Evolutionary conservation across 805 yeast species (phyloP).

Genomic region (Myxozyma geophila): DNA sequence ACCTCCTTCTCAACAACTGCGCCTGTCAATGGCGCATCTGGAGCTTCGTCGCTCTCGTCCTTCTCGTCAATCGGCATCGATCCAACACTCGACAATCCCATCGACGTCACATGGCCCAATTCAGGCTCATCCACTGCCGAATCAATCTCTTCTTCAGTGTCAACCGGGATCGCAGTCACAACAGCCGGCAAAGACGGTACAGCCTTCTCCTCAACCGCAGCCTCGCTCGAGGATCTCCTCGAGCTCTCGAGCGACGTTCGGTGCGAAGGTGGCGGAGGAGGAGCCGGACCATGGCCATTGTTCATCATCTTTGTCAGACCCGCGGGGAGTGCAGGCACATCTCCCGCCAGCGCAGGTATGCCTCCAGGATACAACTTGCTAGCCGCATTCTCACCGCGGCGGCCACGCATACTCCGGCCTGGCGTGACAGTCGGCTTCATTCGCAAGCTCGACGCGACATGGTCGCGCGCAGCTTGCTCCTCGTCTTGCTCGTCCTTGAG

Average conservation of each 20-base stretch:
- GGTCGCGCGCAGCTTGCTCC: conserved; percentile 42
- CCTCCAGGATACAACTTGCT: conserved; percentile 40
- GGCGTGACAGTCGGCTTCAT: conserved; percentile 41
- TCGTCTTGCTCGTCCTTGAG: conserved; percentile 40
- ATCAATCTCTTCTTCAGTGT: conserved; percentile 2
- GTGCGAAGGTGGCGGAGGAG: conserved; percentile 29
- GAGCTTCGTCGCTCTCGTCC: conserved; percentile 1
- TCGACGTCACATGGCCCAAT: not conserved
- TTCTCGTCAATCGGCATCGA: not conserved
- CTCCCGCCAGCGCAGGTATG: conserved; percentile 4
- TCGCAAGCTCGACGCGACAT: conserved; percentile 43
- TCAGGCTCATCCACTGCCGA: conserved; percentile 1
- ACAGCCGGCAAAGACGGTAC: not conserved
- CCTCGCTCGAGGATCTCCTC: not conserved
- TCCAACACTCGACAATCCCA: not conserved
- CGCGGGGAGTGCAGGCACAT: conserved; percentile 1
- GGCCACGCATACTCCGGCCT: conserved; percentile 39
- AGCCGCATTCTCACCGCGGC: conserved; percentile 41
- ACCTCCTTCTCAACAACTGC: not conserved
- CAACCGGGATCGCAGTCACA: not conserved
- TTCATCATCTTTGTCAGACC: not conserved
- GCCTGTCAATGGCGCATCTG: conserved; percentile 2
- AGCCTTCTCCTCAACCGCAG: not conserved
- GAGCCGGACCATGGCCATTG: conserved; percentile 24
- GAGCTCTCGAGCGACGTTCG: conserved; percentile 9